These are phyloP conservation scores for Eucalyptus camaldulensis DNA, from an alignment of 345 rosid species.

Conservation along the genomic window DNA sequence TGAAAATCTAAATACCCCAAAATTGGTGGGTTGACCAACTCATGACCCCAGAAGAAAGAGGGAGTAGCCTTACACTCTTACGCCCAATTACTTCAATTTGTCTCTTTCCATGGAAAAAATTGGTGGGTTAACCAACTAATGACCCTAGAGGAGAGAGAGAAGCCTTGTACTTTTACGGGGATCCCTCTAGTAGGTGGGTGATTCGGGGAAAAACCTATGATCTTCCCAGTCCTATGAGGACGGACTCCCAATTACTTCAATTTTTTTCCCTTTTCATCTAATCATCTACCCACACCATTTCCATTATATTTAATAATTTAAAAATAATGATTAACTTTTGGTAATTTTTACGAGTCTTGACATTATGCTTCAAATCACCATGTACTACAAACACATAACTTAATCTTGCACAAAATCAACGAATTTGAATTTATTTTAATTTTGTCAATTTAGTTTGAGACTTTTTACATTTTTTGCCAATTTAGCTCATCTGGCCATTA, in stretches of 20 bases:
- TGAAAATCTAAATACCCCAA: neutral
- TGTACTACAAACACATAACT: too few species aligned
- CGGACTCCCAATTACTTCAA: neutral
- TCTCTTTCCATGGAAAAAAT: too few species aligned
- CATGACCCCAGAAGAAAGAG: neutral
- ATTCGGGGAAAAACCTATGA: rapidly evolving
- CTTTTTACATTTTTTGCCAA: too few species aligned
- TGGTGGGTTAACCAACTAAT: neutral
- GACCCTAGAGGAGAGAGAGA: neutral
- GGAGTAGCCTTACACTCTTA: neutral
- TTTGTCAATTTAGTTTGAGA: too few species aligned
- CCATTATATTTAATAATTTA: neutral
- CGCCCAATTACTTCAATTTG: too few species aligned
- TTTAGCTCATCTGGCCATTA: too few species aligned
- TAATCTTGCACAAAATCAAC: rapidly evolving
- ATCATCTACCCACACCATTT: neutral
- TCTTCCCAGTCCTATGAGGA: too few species aligned
- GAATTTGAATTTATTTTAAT: too few species aligned
- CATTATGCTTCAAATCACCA: too few species aligned
- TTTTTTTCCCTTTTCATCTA: neutral
- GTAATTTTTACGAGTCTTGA: neutral
- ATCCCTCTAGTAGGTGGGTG: too few species aligned
- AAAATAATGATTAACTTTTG: neutral
- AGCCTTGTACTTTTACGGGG: too few species aligned
- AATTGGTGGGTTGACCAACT: neutral